Evolutionary conservation across 306 rosid genomes (phyloP), one percentile per base, ranked within the genome.

Genomic region (Vigna hirtella): DNA sequence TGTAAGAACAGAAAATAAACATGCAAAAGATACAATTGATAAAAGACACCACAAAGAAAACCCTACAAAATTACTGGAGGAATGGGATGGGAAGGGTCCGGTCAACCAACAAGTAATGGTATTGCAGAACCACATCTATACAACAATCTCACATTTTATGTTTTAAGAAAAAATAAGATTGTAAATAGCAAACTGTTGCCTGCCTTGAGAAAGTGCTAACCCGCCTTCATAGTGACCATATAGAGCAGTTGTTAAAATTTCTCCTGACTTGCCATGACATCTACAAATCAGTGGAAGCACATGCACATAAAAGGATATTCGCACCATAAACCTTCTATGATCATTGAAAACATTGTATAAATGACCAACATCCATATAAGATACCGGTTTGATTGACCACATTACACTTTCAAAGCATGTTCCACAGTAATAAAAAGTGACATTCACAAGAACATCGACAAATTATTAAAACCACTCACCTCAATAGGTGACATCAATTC

Each of bases 401-500:
- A 73, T 28, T 76, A 83, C 81, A 70, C 66, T 73, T 59, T 65
- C 78, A 74, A 13, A 72, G 77, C 88, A 76, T 56, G 76, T 63
- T 66, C 62, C 79, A 77, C 80, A 68, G 71, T 70, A 61, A 81
- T 42, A 65, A 57, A 77, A 42, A 82, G 79, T 74, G 73, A 38
- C 66, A 79, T 43, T 63, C 34, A 55, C 53, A 81, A 45, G 51
- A 42, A 48, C 43, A 34, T 66, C 70, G 66, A 57, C 70, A 72
- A 53, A 56, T 83, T 56, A 59, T 63, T 17, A 36, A 82, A 68
- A 57, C 28, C 82, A 76, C 88, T 85, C 91, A 95, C 99, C 99
- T 95, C 99, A 59, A 93, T 75, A 12, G 99, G 98, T 28, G 99
- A 89, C 99, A 95, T 95, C 81, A 95, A 85, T 52, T 95, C 99